Conservation (phyloP, 2,329 filamentous ascomycete genomes). For the Diaporthe destruens region DNA sequence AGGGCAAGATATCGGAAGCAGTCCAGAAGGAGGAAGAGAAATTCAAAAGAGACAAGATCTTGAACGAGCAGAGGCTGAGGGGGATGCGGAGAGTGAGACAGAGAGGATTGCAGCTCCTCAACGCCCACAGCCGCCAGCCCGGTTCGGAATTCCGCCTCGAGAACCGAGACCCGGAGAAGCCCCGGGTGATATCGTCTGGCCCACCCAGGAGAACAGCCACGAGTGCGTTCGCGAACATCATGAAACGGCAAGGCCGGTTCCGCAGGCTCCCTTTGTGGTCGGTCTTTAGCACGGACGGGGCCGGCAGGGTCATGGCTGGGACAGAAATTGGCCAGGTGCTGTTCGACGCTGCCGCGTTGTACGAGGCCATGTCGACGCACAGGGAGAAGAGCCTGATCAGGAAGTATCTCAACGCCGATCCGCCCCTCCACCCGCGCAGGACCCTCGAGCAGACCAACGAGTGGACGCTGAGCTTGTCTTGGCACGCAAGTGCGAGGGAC, state of each 20-base stretch:
- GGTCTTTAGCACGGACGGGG: constrained; percentile 33
- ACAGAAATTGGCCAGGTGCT: constrained; percentile 48
- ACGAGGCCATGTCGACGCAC: constrained; percentile 53
- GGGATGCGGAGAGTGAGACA: constrained; percentile 38
- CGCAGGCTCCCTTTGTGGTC: constrained; percentile 20
- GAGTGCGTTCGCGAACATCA: constrained; percentile 39
- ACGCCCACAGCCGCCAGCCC: constrained; percentile 38
- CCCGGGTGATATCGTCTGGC: background rate
- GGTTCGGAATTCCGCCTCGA: constrained; percentile 39
- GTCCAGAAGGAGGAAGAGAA: constrained; percentile 38
- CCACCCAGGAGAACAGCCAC: constrained; percentile 35
- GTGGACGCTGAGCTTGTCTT: constrained; percentile 51
- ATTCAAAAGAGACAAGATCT: constrained; percentile 33
- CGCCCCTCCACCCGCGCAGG: constrained; percentile 57
- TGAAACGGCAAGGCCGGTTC: constrained; percentile 40
- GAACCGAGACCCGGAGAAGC: constrained; percentile 14
- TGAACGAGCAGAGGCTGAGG: constrained; percentile 22
- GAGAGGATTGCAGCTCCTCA: constrained; percentile 36
- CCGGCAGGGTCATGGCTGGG: constrained; percentile 33
- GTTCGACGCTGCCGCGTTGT: constrained; percentile 51
- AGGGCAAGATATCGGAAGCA: constrained; percentile 34
- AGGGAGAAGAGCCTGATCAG: constrained; percentile 52
- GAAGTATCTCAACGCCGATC: constrained; percentile 50
- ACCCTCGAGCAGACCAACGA: constrained; percentile 62
- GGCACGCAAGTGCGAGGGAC: constrained; percentile 54